Evolutionary conservation across 2,329 filamentous ascomycete species (phyloP).

Genomic region (Alternaria panax): DNA sequence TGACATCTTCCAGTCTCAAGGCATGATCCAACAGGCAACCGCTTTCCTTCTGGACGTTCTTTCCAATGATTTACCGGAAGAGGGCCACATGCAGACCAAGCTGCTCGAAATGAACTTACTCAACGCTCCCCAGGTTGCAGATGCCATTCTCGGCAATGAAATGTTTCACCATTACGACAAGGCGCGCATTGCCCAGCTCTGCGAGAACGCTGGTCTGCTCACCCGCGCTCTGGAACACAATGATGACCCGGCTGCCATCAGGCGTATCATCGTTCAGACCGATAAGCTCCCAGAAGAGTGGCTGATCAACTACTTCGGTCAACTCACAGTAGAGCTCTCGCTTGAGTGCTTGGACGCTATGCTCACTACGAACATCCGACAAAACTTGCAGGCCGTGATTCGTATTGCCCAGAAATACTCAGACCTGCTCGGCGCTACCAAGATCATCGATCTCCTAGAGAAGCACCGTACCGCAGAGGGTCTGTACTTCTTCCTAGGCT

Average conservation of each 20-base stretch:
- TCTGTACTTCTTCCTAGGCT: slow-evolving; percentile 97
- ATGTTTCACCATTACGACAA: slow-evolving; percentile 99
- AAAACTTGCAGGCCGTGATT: slow-evolving; percentile 93
- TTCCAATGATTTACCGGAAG: slow-evolving; percentile 92
- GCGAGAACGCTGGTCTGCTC: slow-evolving; percentile 85
- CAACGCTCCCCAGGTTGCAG: slow-evolving; percentile 95
- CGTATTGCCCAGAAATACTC: slow-evolving; percentile 98
- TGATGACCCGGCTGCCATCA: slow-evolving; percentile 86
- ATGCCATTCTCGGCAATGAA: slow-evolving; percentile 96
- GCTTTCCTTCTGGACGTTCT: slow-evolving; percentile 97
- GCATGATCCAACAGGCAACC: slow-evolving; percentile 96
- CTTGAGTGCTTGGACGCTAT: slow-evolving; percentile 94
- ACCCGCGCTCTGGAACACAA: slow-evolving; percentile 85
- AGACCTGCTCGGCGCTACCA: slow-evolving; percentile 86
- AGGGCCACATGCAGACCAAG: slow-evolving; percentile 90
- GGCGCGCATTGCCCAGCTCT: slow-evolving; percentile 84
- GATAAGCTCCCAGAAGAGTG: slow-evolving; percentile 91
- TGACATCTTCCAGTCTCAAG: slow-evolving; percentile 97
- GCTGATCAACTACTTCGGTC: slow-evolving; percentile 90
- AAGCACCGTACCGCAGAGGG: slow-evolving; percentile 98
- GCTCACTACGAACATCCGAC: slow-evolving; percentile 95
- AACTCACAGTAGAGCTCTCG: slow-evolving; percentile 93
- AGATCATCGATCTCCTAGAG: slow-evolving; percentile 91
- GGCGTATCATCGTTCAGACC: slow-evolving; percentile 85
- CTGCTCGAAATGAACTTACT: slow-evolving; percentile 97